Evolutionary conservation across 2,329 filamentous ascomycete genomes (phyloP), one percentile per base, ranked within the genome.

Genomic region (Sporothrix euskadiensis): DNA sequence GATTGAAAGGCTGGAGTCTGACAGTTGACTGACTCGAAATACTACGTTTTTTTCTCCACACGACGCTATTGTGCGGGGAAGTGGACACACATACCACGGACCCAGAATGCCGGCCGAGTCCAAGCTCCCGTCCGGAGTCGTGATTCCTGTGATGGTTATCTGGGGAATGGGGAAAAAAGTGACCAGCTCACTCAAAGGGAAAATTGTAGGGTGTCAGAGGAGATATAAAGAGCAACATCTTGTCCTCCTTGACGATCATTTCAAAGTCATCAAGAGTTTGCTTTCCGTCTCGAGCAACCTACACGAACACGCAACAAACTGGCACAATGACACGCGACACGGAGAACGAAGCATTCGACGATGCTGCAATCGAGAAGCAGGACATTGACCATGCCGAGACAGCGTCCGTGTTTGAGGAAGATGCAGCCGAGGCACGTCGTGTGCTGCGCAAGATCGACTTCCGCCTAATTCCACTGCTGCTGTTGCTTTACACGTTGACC

Each of bases 401-500:
- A 2, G 22, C n/a, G 7, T 47, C 59, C 7, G 59, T 66, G 10
- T 66, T 44, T 26, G 61, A 66, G n/a, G 61, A 66, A 30, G 66
- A 69, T 16, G 8, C 66, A 4, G 8, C n/a, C 8, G 66, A 69
- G 30, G 66, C 47, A 14, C 16, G n/a, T 7, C 47, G 52, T 8
- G 26, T 93, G 22, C 83, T 92, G 61, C 84, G 88, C 72, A 92
- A 91, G 80, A 81, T 93, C 44, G 91, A 93, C 79, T 74, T 84
- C 16, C 84, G 87, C 78, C 84, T 93, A 35, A 85, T 93, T 14
- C 91, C 91, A 1, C 83, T 92, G n/a, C 83, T 92, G 8, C 91
- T 91, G 87, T 79, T 88, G 7, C 81, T 92, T 16, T 95, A 94
- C 79, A 84, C 94, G 10, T 89, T 94, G 76, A 91, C 89, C 77